Conservation (phyloP, 2,329 filamentous ascomycete species). For the Nemania serpens region DNA sequence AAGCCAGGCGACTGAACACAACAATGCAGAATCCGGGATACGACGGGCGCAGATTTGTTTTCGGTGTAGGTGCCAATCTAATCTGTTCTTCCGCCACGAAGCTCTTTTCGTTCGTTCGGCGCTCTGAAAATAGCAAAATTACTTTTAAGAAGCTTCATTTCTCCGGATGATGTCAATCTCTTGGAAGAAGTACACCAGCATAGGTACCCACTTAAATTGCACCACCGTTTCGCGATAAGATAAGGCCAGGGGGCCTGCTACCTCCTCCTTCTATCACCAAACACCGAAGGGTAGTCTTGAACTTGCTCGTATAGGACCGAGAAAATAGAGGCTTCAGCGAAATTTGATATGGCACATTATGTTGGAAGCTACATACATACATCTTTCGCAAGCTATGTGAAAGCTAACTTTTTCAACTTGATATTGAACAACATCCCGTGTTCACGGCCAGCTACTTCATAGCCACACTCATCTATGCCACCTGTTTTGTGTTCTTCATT, state of each 20-base stretch:
- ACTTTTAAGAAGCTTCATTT: too few relatives aligned
- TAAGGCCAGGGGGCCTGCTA: conserved; percentile 21
- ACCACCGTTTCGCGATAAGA: conserved; percentile 25
- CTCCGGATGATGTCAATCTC: conserved; percentile 20
- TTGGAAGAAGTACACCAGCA: background rate
- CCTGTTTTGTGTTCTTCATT: conserved; percentile 13
- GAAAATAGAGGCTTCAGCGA: background rate
- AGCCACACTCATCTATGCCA: conserved; percentile 15
- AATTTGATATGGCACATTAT: conserved; percentile 7
- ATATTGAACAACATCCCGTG: conserved; percentile 30
- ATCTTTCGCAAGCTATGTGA: conserved; percentile 19
- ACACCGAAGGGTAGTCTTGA: too few relatives aligned
- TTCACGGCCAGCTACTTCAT: conserved; percentile 13
- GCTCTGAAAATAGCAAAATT: background rate
- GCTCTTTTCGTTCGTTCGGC: background rate
- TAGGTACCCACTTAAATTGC: conserved; percentile 16
- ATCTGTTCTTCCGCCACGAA: background rate
- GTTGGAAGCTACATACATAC: conserved; percentile 30
- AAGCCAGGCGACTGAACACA: background rate
- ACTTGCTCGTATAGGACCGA: too few relatives aligned
- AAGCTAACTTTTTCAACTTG: conserved; percentile 23
- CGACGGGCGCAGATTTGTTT: background rate
- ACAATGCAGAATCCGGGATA: conserved; percentile 4
- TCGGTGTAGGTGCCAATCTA: background rate
- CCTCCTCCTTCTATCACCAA: too few relatives aligned